Conservation (phyloP, 2,329 filamentous ascomycete genomes). For the Xylariaceae sp. region DNA sequence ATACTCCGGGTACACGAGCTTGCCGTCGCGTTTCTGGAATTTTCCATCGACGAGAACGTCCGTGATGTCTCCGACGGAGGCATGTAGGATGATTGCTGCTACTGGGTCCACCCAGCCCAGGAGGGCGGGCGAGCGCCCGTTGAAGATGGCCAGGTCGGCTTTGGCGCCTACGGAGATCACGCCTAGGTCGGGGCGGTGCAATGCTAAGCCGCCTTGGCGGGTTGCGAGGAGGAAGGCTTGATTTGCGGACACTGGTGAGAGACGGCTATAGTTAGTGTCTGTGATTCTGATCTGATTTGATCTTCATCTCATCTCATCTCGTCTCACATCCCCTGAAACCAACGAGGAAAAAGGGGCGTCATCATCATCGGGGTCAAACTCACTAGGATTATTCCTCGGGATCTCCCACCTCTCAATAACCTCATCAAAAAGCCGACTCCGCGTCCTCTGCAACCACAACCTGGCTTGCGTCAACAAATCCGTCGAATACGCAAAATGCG, state of each 20-base stretch:
- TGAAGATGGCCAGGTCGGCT: slow-evolving; percentile 51
- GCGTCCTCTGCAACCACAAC: slow-evolving; percentile 48
- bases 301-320: not conserved
- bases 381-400: slow-evolving; percentile 43
- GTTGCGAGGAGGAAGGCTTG: slow-evolving; percentile 56
- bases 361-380: not conserved
- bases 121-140: slow-evolving; percentile 45
- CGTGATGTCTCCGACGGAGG: slow-evolving; percentile 48
- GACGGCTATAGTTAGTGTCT: not conserved
- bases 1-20: slow-evolving; percentile 29
- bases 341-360: not conserved
- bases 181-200: slow-evolving; percentile 49
- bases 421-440: slow-evolving; percentile 37
- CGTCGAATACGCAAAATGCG: slow-evolving; percentile 48
- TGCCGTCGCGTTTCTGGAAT: slow-evolving; percentile 44
- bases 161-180: slow-evolving; percentile 46
- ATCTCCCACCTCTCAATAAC: slow-evolving; percentile 40
- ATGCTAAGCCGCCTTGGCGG: slow-evolving; percentile 46
- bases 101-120: slow-evolving; percentile 54
- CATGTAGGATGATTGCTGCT: slow-evolving; percentile 53
- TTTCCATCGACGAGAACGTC: slow-evolving; percentile 48
- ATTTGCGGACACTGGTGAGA: slow-evolving; percentile 38
- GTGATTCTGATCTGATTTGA: too few species aligned
- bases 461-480: slow-evolving; percentile 51
- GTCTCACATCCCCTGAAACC: too few species aligned